Base-by-base conservation (phyloP, 768 basidiomycete genomes). In the Crucibulum laeve region DNA sequence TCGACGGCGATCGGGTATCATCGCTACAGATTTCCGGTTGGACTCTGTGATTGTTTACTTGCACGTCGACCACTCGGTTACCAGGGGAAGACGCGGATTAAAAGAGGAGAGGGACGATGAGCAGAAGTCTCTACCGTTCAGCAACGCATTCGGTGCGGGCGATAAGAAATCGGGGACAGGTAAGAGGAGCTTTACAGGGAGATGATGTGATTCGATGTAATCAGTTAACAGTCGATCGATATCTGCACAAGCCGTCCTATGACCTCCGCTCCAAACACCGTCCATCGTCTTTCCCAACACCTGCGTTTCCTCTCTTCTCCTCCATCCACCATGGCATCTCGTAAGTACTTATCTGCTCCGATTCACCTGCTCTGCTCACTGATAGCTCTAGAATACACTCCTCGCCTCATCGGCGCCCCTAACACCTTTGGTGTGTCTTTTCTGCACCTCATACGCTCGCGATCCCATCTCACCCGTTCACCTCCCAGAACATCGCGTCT, bases 401-500 rank as follows among this genome's bases (percentile, higher is more conserved):
- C 86, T 40, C 87, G 91, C 61, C 74, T 85, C 71, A 75, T 93
- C 63, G 89, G 86, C 34, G 87, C 94, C 42, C 73, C 91, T 57
- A 88, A 98, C 77, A 97, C 95, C 45, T 82, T 97, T 54, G 95
- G 95, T 96, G 54, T 51, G 73, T 60, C 25, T 8, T 44, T 39
- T 45, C 48, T 18, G 45, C 21, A 46, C 17, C 24, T 25, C 45
- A 44, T 42, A 18, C 40, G 19, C 59, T 60, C 51, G 56, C 21
- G 49, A 52, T 25, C 17, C 30, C 17, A 45, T 52, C 55, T 47
- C 7, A 41, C 39, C 28, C 35, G 42, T 51, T 55, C 51, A 57
- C 53, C 56, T 50, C 13, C 38, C 67, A 97, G 96, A 98, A 56
- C 91, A 97, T 73, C 87, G 95, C 53, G 86, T 95, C 47, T 99